Conservation (phyloP, 257 asterid species). For the Lycium ferocissimum region DNA sequence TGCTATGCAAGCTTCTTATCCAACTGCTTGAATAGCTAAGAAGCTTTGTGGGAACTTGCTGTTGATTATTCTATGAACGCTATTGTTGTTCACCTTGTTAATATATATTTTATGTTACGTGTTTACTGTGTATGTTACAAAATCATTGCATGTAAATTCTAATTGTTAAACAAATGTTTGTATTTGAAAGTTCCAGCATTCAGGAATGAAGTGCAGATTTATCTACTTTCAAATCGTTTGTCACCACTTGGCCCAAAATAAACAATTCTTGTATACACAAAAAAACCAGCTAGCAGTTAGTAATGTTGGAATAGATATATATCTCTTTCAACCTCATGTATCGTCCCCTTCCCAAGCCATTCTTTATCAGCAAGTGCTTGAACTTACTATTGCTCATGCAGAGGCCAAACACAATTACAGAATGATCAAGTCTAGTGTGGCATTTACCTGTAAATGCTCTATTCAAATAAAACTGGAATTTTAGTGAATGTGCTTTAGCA, state of each 20-base stretch:
- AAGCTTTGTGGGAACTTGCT: not conserved
- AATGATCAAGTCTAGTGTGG: too few relatives aligned
- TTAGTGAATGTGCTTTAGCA: too few relatives aligned
- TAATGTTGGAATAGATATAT: not conserved
- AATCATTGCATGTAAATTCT: not conserved
- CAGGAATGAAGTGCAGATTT: not conserved
- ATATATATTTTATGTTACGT: not conserved
- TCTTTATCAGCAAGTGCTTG: too few relatives aligned
- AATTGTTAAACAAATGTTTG: not conserved
- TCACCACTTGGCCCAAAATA: not conserved
- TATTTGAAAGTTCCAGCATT: not conserved
- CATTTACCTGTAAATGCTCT: too few relatives aligned
- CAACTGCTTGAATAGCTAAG: constrained; percentile 9
- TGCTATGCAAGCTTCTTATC: constrained; percentile 25
- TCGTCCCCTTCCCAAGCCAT: too few relatives aligned
- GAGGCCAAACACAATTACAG: too few relatives aligned
- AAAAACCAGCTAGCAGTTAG: not conserved
- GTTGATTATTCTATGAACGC: not conserved
- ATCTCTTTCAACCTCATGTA: too few relatives aligned
- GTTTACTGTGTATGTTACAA: not conserved
- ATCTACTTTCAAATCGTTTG: not conserved
- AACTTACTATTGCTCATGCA: too few relatives aligned
- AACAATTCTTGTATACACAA: not conserved
- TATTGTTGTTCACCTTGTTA: not conserved
- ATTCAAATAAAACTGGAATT: too few relatives aligned